phyloP scores from a whole-genome alignment of 2,329 filamentous ascomycete species.

The Paracorniculantispora psalliotae region DNA sequence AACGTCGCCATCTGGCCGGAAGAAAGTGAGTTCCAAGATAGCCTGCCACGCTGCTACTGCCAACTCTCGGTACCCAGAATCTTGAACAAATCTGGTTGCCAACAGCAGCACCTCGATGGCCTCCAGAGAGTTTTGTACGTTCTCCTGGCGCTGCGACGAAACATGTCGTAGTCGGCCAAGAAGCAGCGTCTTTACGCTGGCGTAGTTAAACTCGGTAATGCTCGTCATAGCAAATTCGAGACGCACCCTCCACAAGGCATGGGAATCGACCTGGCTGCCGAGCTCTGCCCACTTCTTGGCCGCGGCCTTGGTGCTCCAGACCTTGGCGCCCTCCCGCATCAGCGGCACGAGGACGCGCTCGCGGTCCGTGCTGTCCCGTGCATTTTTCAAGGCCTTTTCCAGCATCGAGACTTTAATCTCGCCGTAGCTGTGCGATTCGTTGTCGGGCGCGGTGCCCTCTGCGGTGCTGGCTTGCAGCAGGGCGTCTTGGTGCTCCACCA shows the following conservation, averaged over 20 bases:
- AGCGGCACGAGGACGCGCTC: conserved; percentile 61
- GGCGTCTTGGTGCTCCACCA: conserved; percentile 73
- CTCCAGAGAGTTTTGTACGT: conserved; percentile 21
- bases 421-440: conserved; percentile 64
- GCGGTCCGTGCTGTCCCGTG: conserved; percentile 40
- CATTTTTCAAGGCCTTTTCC: conserved; percentile 65
- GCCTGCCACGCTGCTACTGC: conserved; percentile 81
- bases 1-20: conserved; percentile 41
- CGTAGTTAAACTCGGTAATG: conserved; percentile 62
- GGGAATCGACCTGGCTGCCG: conserved; percentile 27
- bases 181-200: conserved; percentile 57
- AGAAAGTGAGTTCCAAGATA: conserved; percentile 66
- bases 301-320: conserved; percentile 65
- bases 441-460: conserved; percentile 44
- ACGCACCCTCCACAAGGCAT: conserved; percentile 67
- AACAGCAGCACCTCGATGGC: conserved; percentile 67
- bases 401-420: conserved; percentile 78
- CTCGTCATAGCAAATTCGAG: conserved; percentile 68
- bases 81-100: conserved; percentile 66
- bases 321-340: conserved; percentile 66
- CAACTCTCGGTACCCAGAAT: conserved; percentile 74
- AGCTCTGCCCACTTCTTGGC: conserved; percentile 59
- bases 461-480: conserved; percentile 50
- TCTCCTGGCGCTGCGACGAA: conserved; percentile 6
- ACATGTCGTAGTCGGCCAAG: conserved; percentile 41